Percentiles rank a stretch among this genome's conserved stretches.
These are phyloP conservation scores for Aspergillus thermomutatus DNA, from an alignment of 2,329 filamentous ascomycete genomes.

Conservation along the genomic window DNA sequence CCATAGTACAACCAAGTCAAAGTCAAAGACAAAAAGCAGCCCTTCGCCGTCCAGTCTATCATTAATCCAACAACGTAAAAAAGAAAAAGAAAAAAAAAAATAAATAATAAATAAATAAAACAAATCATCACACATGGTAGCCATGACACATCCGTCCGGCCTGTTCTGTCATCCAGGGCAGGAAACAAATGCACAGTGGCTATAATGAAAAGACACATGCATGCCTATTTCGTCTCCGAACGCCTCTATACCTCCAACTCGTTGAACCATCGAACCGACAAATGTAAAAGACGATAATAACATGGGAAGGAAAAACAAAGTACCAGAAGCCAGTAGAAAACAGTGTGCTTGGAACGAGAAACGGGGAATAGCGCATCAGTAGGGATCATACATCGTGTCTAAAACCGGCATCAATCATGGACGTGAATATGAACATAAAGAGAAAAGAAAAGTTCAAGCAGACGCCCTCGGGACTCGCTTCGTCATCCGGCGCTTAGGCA, in stretches of 20 bases:
- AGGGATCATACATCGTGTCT: neutral
- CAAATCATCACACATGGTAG: neutral
- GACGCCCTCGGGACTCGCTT: constrained; percentile 22
- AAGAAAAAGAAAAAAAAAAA: neutral
- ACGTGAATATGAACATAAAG: neutral
- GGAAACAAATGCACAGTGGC: neutral
- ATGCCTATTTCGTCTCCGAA: neutral
- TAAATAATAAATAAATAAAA: neutral
- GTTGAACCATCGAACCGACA: neutral
- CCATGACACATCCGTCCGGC: neutral
- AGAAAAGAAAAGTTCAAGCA: constrained; percentile 15
- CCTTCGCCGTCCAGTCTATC: neutral
- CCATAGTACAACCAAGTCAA: neutral
- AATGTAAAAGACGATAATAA: neutral
- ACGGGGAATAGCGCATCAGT: neutral
- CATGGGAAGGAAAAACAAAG: neutral
- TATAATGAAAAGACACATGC: neutral
- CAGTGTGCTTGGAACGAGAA: neutral
- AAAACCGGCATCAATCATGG: neutral
- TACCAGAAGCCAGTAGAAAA: too few relatives aligned
- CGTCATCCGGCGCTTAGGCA: constrained; percentile 38
- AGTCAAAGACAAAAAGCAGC: neutral
- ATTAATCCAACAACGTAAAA: neutral
- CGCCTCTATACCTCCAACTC: neutral
- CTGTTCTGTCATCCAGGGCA: neutral